Base-by-base conservation (phyloP, 2,329 filamentous ascomycete genomes). In the Reticulascus tulasneorum region DNA sequence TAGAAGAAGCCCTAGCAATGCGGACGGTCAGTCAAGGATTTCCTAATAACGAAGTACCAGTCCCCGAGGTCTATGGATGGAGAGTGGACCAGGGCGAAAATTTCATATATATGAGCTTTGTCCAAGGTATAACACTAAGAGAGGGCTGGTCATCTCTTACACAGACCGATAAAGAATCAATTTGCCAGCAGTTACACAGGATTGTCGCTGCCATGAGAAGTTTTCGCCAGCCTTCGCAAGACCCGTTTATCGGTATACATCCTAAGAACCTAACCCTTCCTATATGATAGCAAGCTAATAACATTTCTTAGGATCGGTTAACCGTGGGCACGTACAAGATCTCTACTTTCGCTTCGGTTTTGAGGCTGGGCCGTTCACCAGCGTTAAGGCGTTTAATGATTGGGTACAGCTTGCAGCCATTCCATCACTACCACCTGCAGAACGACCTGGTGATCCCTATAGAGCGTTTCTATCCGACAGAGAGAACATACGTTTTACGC, bases 1-100 rank as follows among this genome's bases (percentile, higher is more conserved):
- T n/a, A n/a, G n/a, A n/a, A n/a, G 29, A 32, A 15, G 29, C 18
- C 6, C 19, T 22, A n/a, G 19, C 29, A 6, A 7, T 32, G 2
- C 29, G 11, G 23, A 22, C 29, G 2, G 17, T 32, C n/a, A 10
- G 29, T 15, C 3, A 6, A 15, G n/a, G 7, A 8, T 32, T 32
- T 15, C 2, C 6, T 9, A 15, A 10, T 22, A 22, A 21, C 5
- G 37, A 28, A 13, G 46, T 54, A 2, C 44, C 47, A 5, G 34
- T 51, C 8, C 47, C 51, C 9, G 50, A 54, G 28, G 63, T 81
- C 63, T 55, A 48, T 19, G 50, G 44, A 10, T 54, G 48, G 49
- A 20, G 47, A 50, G 16, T 22, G 7, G 18, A 32, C 19, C 19
- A 8, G 23, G 9, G 45, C 46, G 33, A 27, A n/a, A 33, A 16